Conservation (phyloP, 352 stramenopile genomes). For the Phytopythium helicoides region DNA sequence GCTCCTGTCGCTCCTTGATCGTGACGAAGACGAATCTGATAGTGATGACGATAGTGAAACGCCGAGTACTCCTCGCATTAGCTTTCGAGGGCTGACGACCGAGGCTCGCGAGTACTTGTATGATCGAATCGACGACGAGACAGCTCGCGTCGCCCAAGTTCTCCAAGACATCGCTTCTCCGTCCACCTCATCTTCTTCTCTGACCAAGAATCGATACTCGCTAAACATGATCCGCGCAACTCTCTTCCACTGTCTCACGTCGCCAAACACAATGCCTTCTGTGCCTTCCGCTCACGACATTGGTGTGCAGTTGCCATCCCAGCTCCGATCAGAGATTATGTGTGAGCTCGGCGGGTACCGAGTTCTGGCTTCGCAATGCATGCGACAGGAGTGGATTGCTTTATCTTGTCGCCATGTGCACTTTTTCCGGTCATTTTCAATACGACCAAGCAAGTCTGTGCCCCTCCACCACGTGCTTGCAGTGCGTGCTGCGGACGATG, state of each 20-base stretch:
- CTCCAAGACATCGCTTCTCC: slow-evolving; percentile 38
- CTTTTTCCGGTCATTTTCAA: slow-evolving; percentile 68
- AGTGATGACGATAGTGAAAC: no score
- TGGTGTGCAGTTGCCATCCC: slow-evolving; percentile 52
- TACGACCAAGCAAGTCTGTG: slow-evolving; percentile 37
- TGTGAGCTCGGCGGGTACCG: slow-evolving; percentile 61
- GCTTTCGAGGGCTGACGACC: slow-evolving; percentile 47
- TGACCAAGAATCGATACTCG: slow-evolving; percentile 4
- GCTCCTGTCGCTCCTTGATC: slow-evolving; percentile 36
- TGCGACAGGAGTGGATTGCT: slow-evolving; percentile 77
- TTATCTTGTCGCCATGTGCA: slow-evolving; percentile 52
- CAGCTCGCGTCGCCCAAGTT: slow-evolving; percentile 30
- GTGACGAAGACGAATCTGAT: slow-evolving; percentile 9
- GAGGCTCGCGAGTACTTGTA: slow-evolving; percentile 73
- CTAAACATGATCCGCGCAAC: slow-evolving; percentile 19
- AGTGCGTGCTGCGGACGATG: slow-evolving; percentile 28
- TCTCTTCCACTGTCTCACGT: slow-evolving; percentile 62
- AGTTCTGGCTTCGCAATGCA: slow-evolving; percentile 35
- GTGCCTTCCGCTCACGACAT: slow-evolving; percentile 50
- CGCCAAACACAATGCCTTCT: slow-evolving; percentile 33
- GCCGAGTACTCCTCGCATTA: slow-evolving; percentile 5
- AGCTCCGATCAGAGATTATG: slow-evolving; percentile 57
- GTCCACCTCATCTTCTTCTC: neutral
- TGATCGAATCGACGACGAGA: slow-evolving; percentile 59
- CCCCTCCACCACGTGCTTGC: slow-evolving; percentile 44